A percentile compares a stretch with the other conserved stretches of the same genome.
phyloP scores from a whole-genome alignment of 2,329 filamentous ascomycete species.

The Verticillium nonalfalfae region DNA sequence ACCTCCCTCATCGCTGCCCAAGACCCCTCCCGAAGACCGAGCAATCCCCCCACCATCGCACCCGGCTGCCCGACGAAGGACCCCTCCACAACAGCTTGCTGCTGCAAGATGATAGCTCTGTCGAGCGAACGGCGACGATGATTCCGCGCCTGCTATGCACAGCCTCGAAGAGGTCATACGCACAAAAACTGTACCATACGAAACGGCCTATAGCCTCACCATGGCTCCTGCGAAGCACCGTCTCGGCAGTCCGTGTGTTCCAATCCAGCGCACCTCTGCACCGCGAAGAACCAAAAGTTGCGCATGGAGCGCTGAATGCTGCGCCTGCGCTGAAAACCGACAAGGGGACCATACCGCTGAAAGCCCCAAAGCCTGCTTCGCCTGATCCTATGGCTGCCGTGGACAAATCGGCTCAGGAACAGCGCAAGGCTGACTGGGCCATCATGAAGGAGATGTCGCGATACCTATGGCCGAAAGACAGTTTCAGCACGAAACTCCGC shows the following conservation, averaged over 20 bases:
- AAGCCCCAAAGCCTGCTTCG: constrained; percentile 8
- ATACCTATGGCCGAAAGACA: constrained; percentile 94
- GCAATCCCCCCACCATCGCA: neutral
- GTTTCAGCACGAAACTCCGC: constrained; percentile 72
- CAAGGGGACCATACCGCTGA: neutral
- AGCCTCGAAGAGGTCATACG: neutral
- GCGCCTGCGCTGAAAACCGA: neutral
- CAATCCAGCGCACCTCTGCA: constrained; percentile 8
- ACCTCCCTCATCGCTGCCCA: neutral
- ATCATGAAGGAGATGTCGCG: constrained; percentile 97
- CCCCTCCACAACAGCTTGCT: neutral
- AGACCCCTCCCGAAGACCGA: neutral
- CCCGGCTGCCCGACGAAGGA: neutral
- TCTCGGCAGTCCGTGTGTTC: constrained; percentile 10
- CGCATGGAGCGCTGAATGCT: neutral
- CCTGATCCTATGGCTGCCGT: constrained; percentile 55
- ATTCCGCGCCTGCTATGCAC: neutral
- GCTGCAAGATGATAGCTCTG: constrained; percentile 1
- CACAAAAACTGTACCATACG: neutral
- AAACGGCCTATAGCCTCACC: neutral
- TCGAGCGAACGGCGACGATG: neutral
- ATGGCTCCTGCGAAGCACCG: constrained; percentile 9
- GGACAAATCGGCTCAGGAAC: constrained; percentile 71
- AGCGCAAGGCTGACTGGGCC: constrained; percentile 95
- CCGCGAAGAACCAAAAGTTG: constrained; percentile 2